A percentile compares a stretch with the other conserved stretches of the same genome.
phyloP scores from a whole-genome alignment of 116 monocot genomes.

The Zostera marina region DNA sequence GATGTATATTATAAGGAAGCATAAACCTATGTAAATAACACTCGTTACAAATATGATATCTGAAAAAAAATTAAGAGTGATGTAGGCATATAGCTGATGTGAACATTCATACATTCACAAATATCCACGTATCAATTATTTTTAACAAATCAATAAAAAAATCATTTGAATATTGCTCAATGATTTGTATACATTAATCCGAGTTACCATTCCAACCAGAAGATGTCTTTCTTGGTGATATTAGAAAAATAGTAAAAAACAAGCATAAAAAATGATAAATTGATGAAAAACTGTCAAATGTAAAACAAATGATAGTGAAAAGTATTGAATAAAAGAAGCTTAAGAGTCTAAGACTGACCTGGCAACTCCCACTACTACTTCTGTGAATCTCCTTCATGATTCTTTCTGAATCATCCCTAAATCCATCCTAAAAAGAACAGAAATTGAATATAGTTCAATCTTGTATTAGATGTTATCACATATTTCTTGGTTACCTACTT shows the following conservation, averaged over 20 bases:
- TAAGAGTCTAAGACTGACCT: conserved; percentile 30
- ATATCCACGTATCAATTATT: too few relatives aligned
- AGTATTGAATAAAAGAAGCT: background rate
- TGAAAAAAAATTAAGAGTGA: too few relatives aligned
- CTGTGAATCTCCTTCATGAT: conserved; percentile 91
- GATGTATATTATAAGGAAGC: conserved; percentile 4
- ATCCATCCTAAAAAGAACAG: conserved; percentile 58
- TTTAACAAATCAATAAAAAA: too few relatives aligned
- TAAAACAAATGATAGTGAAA: background rate
- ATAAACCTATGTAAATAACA: background rate
- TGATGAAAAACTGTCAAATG: background rate
- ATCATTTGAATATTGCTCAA: too few relatives aligned
- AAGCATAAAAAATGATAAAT: background rate
- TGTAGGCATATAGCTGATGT: too few relatives aligned
- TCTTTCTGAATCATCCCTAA: conserved; percentile 84
- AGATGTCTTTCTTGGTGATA: too few relatives aligned
- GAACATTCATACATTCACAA: too few relatives aligned
- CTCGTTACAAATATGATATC: background rate
- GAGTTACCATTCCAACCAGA: too few relatives aligned
- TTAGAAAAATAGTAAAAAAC: too few relatives aligned
- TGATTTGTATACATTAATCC: too few relatives aligned
- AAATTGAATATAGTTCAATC: background rate
- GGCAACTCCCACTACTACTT: conserved; percentile 51
- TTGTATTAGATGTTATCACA: background rate
- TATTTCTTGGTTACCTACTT: conserved; percentile 23